Evolutionary conservation across 352 stramenopile species (phyloP), one percentile per base, ranked within the genome.

Genomic region (Globisporangium canariense): DNA sequence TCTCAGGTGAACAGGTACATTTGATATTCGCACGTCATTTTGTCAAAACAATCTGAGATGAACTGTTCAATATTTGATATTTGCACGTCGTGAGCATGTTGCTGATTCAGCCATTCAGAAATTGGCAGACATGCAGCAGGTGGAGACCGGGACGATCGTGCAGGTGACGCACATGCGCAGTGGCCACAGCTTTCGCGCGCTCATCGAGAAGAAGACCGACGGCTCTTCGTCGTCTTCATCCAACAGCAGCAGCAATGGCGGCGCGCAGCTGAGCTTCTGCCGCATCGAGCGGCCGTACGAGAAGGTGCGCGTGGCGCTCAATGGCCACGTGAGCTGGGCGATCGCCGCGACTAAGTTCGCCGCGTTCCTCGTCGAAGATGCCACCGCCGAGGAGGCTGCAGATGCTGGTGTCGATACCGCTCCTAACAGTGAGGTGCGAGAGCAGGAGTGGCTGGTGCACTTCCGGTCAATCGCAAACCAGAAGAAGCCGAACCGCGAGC

Each of bases 271-370:
- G 65, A 86, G 77, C 38, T 70, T 94, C 5, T 87, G 81, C 47
- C 77, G 77, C 45, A 54, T 91, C 30, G 74, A 90, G 53, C 74
- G 76, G 16, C 86, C 83, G 32, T 92, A 90, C 65, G 83, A 92
- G 70, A 90, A 90, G 69, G 74, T 94, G 28, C 83, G 84, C n/a
- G 77, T 92, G 47, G 77, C 83, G 40, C 77, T 91, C 30, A 91
- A 87, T 34, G 78, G 77, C 38, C 66, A 81, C 34, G 81, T 88
- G 25, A 77, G 62, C 32, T 94, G 83, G 81, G 74, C 77, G n/a
- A 52, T 81, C 40, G 71, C 77, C 2, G 77, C 83, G 30, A 63
- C 75, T 60, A 94, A 91, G 74, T 90, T 91, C 57, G 74, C 81
- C 8, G 60, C 79, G n/a, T 82, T 94, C 52, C 47, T 86, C 25